Evolutionary conservation across 805 yeast species (phyloP).

Genomic region (Maudiozyma bulderi): DNA sequence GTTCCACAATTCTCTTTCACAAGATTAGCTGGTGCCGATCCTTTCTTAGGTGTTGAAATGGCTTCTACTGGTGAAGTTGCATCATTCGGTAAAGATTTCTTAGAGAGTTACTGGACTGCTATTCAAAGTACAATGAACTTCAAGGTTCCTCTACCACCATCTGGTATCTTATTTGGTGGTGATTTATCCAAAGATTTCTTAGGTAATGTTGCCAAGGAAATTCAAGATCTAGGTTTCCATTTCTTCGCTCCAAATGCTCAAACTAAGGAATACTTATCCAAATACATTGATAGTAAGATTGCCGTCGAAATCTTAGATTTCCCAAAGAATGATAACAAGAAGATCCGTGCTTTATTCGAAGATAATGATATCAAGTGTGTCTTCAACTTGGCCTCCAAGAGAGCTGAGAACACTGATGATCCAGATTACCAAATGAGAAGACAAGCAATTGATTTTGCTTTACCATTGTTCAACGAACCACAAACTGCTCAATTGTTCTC

Average conservation of each 20-base stretch:
- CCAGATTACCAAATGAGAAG: slow-evolving; percentile 97
- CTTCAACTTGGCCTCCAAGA: slow-evolving; percentile 80
- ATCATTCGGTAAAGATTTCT: slow-evolving; percentile 76
- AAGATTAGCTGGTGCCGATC: slow-evolving; percentile 98
- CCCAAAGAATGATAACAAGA: slow-evolving; percentile 90
- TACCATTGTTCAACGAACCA: slow-evolving; percentile 95
- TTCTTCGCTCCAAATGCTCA: slow-evolving; percentile 66
- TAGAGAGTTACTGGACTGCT: slow-evolving; percentile 96
- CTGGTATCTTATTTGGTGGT: slow-evolving; percentile 90
- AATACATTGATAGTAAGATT: slow-evolving; percentile 31
- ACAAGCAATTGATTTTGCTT: slow-evolving; percentile 96
- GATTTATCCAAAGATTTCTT: slow-evolving; percentile 64
- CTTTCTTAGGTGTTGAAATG: slow-evolving; percentile 98
- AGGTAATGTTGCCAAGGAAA: slow-evolving; percentile 60
- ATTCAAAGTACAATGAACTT: slow-evolving; percentile 96
- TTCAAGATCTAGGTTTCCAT: slow-evolving; percentile 65
- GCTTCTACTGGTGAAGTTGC: slow-evolving; percentile 99
- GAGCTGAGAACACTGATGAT: slow-evolving; percentile 79
- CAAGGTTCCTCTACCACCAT: slow-evolving; percentile 83
- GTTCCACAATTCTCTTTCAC: slow-evolving; percentile 98
- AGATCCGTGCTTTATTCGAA: slow-evolving; percentile 87
- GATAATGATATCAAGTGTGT: slow-evolving; percentile 77
- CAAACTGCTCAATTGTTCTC: slow-evolving; percentile 85
- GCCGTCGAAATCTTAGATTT: slow-evolving; percentile 62
- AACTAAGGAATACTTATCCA: slow-evolving; percentile 60